Percentiles rank a stretch among this genome's conserved stretches.
These are phyloP conservation scores for Terfezia claveryi DNA, from an alignment of 495 filamentous ascomycete species.

Conservation along the genomic window DNA sequence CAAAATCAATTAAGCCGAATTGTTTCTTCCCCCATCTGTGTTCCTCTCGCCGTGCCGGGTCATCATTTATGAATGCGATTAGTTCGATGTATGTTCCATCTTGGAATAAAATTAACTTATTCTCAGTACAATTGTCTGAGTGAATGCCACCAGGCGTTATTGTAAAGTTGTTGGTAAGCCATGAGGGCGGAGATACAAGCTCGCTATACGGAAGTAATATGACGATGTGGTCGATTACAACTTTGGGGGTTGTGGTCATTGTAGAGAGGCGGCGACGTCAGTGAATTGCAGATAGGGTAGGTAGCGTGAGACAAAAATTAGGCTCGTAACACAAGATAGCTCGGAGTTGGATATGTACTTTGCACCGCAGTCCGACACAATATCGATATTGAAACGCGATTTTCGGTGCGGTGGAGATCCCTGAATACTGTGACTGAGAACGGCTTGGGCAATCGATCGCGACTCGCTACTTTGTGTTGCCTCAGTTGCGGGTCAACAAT, in stretches of 20 bases:
- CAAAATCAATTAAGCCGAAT: slow-evolving; percentile 31
- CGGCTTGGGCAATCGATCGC: no score
- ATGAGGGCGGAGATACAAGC: slow-evolving; percentile 24
- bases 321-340: no score
- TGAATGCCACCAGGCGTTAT: slow-evolving; percentile 32
- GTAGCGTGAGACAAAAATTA: no score
- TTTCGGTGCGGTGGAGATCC: no score
- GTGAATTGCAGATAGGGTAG: no score
- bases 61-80: slow-evolving; percentile 33
- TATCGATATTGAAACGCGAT: no score
- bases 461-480: no score
- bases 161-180: slow-evolving; percentile 30
- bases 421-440: no score
- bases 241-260: not conserved
- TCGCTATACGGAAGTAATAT: slow-evolving; percentile 28
- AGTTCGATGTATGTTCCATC: slow-evolving; percentile 40
- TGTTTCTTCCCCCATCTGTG: slow-evolving; percentile 31
- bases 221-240: slow-evolving; percentile 34
- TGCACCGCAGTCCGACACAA: no score
- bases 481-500: no score
- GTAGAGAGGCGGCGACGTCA: no score
- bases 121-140: slow-evolving; percentile 31
- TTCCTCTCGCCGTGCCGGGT: slow-evolving; percentile 20
- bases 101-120: slow-evolving; percentile 31
- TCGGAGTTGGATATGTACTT: no score